Evolutionary conservation across 179 eudicot species (phyloP).

Genomic region (Corrigiola litoralis): DNA sequence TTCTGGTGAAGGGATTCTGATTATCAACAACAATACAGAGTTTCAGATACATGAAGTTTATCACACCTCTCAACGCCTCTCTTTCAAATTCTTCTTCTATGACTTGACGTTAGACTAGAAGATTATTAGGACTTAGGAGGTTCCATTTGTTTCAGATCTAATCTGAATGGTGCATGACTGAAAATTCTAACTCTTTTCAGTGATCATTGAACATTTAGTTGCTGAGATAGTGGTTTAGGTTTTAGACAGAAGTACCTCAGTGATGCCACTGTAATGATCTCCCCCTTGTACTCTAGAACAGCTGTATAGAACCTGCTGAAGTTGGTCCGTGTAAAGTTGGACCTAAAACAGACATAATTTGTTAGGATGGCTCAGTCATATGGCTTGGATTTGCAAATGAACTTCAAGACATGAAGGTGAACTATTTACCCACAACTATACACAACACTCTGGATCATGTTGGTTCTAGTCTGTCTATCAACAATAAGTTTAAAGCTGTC

Average conservation of each 20-base stretch:
- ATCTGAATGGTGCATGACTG: neutral
- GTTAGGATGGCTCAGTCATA: neutral
- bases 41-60: neutral
- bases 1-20: constrained; percentile 25
- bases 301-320: constrained; percentile 36
- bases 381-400: too few species aligned
- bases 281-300: constrained; percentile 15
- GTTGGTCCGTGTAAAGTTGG: constrained; percentile 32
- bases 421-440: constrained; percentile 43
- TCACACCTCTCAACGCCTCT: neutral
- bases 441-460: constrained; percentile 36
- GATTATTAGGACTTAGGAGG: too few species aligned
- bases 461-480: constrained; percentile 41
- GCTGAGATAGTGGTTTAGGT: neutral
- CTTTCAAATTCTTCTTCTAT: too few species aligned
- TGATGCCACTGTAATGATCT: constrained; percentile 27
- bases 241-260: constrained; percentile 24
- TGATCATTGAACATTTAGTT: neutral
- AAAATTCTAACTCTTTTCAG: neutral
- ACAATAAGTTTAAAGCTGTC: constrained; percentile 34
- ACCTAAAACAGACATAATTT: constrained; percentile 17
- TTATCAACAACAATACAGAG: neutral
- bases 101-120: neutral
- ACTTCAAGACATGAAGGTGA: neutral
- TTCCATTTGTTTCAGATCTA: too few species aligned